Evolutionary conservation across 208 protist genomes (phyloP), one percentile per base, ranked within the genome.

Genomic region (Leishmania aethiopica): DNA sequence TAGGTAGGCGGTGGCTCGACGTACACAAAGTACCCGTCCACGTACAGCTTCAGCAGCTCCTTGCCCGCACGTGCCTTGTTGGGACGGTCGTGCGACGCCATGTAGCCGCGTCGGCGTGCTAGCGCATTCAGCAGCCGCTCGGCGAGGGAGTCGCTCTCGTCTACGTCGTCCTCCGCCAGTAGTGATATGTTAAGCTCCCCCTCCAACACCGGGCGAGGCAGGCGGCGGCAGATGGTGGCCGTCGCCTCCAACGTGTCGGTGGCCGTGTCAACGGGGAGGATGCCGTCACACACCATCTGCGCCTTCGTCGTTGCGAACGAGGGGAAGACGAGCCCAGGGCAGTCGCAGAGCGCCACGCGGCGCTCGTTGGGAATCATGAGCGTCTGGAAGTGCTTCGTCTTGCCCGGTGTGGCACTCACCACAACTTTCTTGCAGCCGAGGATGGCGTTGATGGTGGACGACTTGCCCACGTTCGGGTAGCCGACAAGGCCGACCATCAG

Each of bases 381-480:
- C 1, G 99, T 99, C 89, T 99, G 98, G 79, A 99, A 99, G 90
- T 99, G 99, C 88, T 99, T 99, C 32, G 99, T 99, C 84, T 99
- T 99, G 51, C 99, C 99, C 0, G 99, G 99, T 4, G 98, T 99
- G 53, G 98, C 90, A 67, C 95, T 96, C 53, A 99, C 98, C 19
- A 97, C 91, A 0, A 99, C 99, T 79, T 96, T 96, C 90, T 99
- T 99, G 42, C 85, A 91, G 51, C 94, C 92, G 69, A 95, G 93
- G 49, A 99, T 92, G 0, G 96, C 97, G 91, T 99, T 99, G 83
- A 99, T 99, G 0, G 98, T 99, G 40, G 94, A 98, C 7, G 92
- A 98, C 91, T 99, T 99, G 77, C 99, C 99, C 47, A 99, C 99
- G 88, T 99, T 99, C 1, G 99, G 99, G 91, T 99, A 99, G 11